phyloP scores from a whole-genome alignment of 805 yeast species.

The Cyberlindnera nakhonratchasimensis region DNA sequence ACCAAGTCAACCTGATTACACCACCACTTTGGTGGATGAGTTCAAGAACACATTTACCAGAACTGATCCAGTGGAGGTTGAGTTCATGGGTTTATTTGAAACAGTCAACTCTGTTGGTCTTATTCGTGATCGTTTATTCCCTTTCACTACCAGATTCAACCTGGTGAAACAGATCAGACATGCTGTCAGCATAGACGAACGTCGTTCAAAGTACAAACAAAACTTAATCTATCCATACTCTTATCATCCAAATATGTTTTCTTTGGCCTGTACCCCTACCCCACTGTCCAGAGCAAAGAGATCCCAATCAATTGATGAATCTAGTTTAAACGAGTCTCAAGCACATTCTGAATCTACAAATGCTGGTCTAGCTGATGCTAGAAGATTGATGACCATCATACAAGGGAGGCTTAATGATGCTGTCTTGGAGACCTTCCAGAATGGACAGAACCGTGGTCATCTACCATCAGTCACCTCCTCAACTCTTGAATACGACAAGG shows the following conservation, averaged over 20 bases:
- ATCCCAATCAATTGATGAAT: background rate
- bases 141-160: conserved; percentile 48
- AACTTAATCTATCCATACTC: conserved; percentile 47
- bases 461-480: conserved; percentile 8
- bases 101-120: conserved; percentile 66
- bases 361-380: conserved; percentile 11
- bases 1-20: conserved; percentile 42
- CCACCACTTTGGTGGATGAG: conserved; percentile 46
- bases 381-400: conserved; percentile 15
- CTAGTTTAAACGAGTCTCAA: background rate
- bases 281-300: background rate
- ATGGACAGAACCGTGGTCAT: background rate
- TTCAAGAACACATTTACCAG: conserved; percentile 54
- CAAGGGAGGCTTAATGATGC: conserved; percentile 9
- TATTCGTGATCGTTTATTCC: conserved; percentile 53
- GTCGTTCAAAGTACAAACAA: conserved; percentile 61
- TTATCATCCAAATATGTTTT: conserved; percentile 32
- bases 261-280: conserved; percentile 15
- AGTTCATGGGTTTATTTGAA: conserved; percentile 68
- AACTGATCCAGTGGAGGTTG: conserved; percentile 38
- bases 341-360: background rate
- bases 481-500: conserved; percentile 25
- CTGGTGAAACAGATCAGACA: conserved; percentile 60
- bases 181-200: conserved; percentile 64
- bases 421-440: background rate